Evolutionary conservation across 2,329 filamentous ascomycete species (phyloP).

Genomic region (Tricladium varicosporioides): DNA sequence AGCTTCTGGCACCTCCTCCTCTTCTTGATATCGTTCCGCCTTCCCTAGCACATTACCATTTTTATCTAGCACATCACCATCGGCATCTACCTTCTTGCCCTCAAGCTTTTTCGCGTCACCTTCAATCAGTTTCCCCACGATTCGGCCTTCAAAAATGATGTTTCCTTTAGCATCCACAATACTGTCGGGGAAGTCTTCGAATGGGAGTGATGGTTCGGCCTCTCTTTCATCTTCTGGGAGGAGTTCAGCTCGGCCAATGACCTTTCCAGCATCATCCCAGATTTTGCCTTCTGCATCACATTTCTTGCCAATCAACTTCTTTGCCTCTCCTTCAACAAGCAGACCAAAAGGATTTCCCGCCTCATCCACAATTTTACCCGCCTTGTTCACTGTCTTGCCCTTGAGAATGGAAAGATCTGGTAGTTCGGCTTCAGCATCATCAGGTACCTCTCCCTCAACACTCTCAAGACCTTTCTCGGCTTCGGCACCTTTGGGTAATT

Average conservation of each 20-base stretch:
- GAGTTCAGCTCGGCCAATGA: slow-evolving; percentile 65
- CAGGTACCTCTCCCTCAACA: slow-evolving; percentile 6
- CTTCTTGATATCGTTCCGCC: slow-evolving; percentile 34
- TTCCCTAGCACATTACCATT: slow-evolving; percentile 56
- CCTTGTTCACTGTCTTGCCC: slow-evolving; percentile 54
- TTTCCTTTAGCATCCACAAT: slow-evolving; percentile 51
- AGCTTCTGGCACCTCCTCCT: slow-evolving; percentile 29
- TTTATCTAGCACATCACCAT: slow-evolving; percentile 78
- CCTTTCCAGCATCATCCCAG: slow-evolving; percentile 68
- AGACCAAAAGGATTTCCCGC: slow-evolving; percentile 54
- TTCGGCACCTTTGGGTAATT: slow-evolving; percentile 9
- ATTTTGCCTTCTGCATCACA: slow-evolving; percentile 67
- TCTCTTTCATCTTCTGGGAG: slow-evolving; percentile 55
- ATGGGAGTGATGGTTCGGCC: slow-evolving; percentile 46
- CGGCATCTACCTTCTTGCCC: slow-evolving; percentile 72
- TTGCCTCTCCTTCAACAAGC: slow-evolving; percentile 62
- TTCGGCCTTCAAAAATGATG: slow-evolving; percentile 49
- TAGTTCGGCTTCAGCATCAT: slow-evolving; percentile 4
- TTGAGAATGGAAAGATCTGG: slow-evolving; percentile 41
- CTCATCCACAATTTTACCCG: slow-evolving; percentile 53
- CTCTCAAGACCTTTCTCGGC: slow-evolving; percentile 31
- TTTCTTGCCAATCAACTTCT: slow-evolving; percentile 62
- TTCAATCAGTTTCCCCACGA: slow-evolving; percentile 58
- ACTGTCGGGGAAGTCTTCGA: slow-evolving; percentile 56
- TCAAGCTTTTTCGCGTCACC: slow-evolving; percentile 63